Conservation (phyloP, 202 grass and related monocot genomes). For the Carex arenaria region DNA sequence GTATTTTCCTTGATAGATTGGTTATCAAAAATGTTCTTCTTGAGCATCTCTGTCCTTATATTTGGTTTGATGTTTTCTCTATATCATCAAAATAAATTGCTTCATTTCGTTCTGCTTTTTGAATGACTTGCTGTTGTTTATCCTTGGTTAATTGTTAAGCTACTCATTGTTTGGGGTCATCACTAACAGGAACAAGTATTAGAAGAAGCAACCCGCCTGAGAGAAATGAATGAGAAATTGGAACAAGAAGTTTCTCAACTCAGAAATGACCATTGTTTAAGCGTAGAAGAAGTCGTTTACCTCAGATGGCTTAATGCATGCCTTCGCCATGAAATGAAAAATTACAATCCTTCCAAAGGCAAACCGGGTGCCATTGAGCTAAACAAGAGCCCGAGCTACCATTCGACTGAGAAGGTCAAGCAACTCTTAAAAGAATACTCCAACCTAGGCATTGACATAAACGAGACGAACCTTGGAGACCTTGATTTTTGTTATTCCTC, state of each 20-base stretch:
- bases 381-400: slow-evolving; percentile 60
- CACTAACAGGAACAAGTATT: slow-evolving; percentile 30
- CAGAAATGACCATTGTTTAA: slow-evolving; percentile 42
- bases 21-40: neutral
- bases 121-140: neutral
- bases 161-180: neutral
- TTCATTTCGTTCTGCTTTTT: neutral
- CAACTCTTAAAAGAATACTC: slow-evolving; percentile 62
- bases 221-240: slow-evolving; percentile 57
- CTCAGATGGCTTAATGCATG: slow-evolving; percentile 94
- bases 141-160: neutral
- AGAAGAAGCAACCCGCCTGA: slow-evolving; percentile 41
- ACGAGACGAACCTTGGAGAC: neutral
- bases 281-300: slow-evolving; percentile 81
- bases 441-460: slow-evolving; percentile 24
- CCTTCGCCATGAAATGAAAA: slow-evolving; percentile 59
- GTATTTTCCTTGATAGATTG: neutral
- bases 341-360: slow-evolving; percentile 3
- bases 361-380: slow-evolving; percentile 39
- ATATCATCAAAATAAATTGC: neutral
- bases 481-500: slow-evolving; percentile 4
- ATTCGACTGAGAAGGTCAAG: slow-evolving; percentile 67
- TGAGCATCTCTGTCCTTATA: neutral
- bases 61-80: neutral
- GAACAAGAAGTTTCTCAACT: slow-evolving; percentile 61